These are phyloP conservation scores for Podaxis rugospora DNA, from an alignment of 768 basidiomycete genomes.

Conservation along the genomic window DNA sequence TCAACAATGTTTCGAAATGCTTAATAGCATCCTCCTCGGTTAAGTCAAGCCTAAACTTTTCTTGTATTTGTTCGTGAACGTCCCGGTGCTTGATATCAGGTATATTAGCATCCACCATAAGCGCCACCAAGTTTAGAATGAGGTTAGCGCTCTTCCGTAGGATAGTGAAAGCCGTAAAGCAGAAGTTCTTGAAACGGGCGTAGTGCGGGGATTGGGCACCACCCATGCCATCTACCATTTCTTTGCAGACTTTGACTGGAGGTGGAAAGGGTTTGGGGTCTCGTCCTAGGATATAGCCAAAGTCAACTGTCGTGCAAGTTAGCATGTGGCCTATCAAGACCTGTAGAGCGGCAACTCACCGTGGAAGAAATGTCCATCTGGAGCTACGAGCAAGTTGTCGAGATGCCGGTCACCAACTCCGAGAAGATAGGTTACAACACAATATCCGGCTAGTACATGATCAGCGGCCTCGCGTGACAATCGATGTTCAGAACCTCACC, in stretches of 20 bases:
- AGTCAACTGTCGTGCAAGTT: constrained; percentile 66
- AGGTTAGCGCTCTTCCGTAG: constrained; percentile 96
- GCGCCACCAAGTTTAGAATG: constrained; percentile 90
- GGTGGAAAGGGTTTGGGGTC: constrained; percentile 98
- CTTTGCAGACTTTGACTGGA: constrained; percentile 97
- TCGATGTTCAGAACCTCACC: constrained; percentile 45
- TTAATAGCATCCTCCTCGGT: constrained; percentile 98
- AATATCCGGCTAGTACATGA: constrained; percentile 80
- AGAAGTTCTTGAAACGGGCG: constrained; percentile 91
- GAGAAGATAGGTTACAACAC: constrained; percentile 92
- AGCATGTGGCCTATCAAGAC: not conserved
- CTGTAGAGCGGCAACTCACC: constrained; percentile 38
- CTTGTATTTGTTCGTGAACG: constrained; percentile 87
- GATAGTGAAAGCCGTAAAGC: constrained; percentile 97
- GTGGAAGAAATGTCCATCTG: constrained; percentile 98
- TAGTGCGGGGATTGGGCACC: constrained; percentile 95
- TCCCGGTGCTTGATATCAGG: constrained; percentile 94
- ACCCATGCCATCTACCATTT: constrained; percentile 99
- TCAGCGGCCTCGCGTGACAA: not conserved
- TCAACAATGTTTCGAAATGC: constrained; percentile 89
- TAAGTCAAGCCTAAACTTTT: constrained; percentile 92
- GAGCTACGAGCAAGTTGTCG: constrained; percentile 88
- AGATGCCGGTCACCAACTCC: constrained; percentile 97
- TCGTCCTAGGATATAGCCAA: constrained; percentile 95
- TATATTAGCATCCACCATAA: constrained; percentile 98